Percentiles rank a stretch among this genome's conserved stretches.
Evolutionary conservation across 2,329 filamentous ascomycete species (phyloP).

Genomic region (Alternaria tenuissima): DNA sequence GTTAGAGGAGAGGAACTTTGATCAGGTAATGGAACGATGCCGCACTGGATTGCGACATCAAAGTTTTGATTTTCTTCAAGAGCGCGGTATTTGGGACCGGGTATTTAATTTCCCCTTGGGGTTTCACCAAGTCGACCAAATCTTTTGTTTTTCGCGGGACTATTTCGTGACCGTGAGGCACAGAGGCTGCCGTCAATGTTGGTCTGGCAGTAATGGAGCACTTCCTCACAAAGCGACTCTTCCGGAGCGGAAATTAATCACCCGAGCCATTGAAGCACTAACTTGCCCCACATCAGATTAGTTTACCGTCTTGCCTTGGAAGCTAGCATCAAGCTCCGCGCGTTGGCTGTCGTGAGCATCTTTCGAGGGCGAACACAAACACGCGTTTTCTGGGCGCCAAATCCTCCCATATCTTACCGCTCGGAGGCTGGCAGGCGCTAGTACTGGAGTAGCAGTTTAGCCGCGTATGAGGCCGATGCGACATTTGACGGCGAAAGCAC

Average conservation of each 20-base stretch:
- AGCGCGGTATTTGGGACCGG: neutral
- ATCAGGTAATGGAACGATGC: neutral
- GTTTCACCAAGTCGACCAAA: neutral
- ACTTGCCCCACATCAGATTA: neutral
- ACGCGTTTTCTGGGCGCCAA: slow-evolving; percentile 13
- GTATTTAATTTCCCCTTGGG: neutral
- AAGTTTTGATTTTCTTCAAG: neutral
- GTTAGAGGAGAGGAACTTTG: neutral
- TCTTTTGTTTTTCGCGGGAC: neutral
- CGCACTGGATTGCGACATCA: neutral
- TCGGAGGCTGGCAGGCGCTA: neutral
- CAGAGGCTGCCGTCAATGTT: neutral
- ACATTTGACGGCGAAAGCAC: slow-evolving; percentile 9
- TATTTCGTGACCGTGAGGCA: neutral
- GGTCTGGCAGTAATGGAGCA: neutral
- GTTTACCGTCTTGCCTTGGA: neutral
- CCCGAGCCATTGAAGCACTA: neutral
- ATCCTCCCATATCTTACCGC: slow-evolving; percentile 3
- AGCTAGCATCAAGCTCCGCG: neutral
- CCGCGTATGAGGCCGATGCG: slow-evolving; percentile 4
- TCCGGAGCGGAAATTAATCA: neutral
- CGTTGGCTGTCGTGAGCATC: neutral
- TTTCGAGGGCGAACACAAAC: neutral
- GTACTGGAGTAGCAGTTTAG: slow-evolving; percentile 12
- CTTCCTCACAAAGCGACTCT: neutral